A percentile compares a stretch with the other conserved stretches of the same genome.
Evolutionary conservation across 2,329 filamentous ascomycete species (phyloP).

Genomic region (Paecilomyces fulvus): DNA sequence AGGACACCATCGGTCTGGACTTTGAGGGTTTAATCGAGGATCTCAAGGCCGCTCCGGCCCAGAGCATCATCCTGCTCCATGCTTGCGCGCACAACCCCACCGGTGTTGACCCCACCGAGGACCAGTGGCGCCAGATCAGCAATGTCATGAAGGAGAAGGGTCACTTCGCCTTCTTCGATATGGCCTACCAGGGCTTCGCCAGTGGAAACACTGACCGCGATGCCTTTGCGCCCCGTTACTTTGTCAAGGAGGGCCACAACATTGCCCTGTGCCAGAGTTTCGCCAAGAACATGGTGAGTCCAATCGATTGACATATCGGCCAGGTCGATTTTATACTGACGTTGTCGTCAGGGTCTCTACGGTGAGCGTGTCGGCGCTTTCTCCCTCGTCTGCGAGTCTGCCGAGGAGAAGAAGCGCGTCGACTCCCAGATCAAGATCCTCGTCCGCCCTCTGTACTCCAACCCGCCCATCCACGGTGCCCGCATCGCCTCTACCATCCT

Average conservation of each 20-base stretch:
- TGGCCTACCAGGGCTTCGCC: constrained; percentile 98
- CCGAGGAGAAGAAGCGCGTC: constrained; percentile 88
- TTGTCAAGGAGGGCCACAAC: constrained; percentile 84
- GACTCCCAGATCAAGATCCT: constrained; percentile 98
- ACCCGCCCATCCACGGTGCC: constrained; percentile 93
- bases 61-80: constrained; percentile 87
- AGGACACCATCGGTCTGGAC: constrained; percentile 95
- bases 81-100: constrained; percentile 98
- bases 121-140: constrained; percentile 90
- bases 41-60: constrained; percentile 77
- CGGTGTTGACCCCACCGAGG: constrained; percentile 82
- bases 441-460: constrained; percentile 94
- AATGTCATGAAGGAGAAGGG: constrained; percentile 73
- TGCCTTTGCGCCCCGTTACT: constrained; percentile 87
- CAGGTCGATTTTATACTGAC: constrained; percentile 6
- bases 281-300: constrained; percentile 92
- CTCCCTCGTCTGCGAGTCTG: constrained; percentile 76
- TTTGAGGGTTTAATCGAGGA: constrained; percentile 89
- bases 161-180: constrained; percentile 97
- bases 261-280: constrained; percentile 87
- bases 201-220: constrained; percentile 86
- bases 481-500: constrained; percentile 90
- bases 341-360: constrained; percentile 66
- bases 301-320: not conserved
- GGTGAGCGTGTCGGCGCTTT: constrained; percentile 97